These are phyloP conservation scores for Cordyceps cateniannulata DNA, from an alignment of 2,329 filamentous ascomycete genomes.

Conservation along the genomic window DNA sequence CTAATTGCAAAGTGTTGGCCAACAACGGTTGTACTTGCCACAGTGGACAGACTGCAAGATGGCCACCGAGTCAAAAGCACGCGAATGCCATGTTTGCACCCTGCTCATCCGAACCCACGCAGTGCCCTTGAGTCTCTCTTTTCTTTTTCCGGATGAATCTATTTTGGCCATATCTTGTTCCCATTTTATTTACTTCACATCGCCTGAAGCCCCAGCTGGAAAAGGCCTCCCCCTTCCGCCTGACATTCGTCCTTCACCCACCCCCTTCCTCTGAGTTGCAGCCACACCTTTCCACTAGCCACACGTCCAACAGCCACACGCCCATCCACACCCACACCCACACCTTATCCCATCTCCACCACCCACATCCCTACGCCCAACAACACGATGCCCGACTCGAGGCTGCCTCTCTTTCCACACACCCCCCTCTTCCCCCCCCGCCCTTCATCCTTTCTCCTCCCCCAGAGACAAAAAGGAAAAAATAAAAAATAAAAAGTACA, in stretches of 20 bases:
- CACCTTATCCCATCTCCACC: background rate
- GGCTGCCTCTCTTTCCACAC: background rate
- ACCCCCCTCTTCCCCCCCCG: background rate
- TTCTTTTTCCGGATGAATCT: background rate
- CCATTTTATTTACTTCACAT: background rate
- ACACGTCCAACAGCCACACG: background rate
- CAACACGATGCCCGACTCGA: constrained; percentile 1
- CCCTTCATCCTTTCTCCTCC: background rate
- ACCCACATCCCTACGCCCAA: background rate
- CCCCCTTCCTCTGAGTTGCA: background rate
- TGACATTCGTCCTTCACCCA: background rate
- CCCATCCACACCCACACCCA: too few species aligned
- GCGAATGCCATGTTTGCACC: too few species aligned
- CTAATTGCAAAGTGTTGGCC: background rate
- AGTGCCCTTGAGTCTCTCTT: background rate
- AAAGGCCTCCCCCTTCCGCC: background rate
- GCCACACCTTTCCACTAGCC: background rate
- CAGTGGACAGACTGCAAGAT: too few species aligned
- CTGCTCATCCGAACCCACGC: too few species aligned
- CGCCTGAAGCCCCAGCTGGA: background rate
- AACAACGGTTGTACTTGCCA: too few species aligned
- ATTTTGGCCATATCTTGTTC: background rate
- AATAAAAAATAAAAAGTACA: background rate
- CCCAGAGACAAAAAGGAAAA: background rate
- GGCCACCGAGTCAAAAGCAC: too few species aligned